Conservation (phyloP, 306 rosid species). For the Crotalaria pallida region DNA sequence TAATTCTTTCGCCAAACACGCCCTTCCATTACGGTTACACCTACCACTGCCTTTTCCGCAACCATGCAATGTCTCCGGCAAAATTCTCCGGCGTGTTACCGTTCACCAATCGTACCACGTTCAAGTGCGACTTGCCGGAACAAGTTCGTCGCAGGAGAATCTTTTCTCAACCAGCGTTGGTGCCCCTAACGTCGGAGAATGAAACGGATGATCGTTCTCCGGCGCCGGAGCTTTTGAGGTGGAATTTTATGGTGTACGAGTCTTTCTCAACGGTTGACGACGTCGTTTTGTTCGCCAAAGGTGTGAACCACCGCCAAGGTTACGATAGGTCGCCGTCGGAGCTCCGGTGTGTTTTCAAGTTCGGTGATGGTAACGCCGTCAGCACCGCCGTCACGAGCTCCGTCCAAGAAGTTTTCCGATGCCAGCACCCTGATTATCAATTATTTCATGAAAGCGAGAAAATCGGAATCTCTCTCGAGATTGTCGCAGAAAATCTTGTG, state of each 20-base stretch:
- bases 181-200: constrained; percentile 1
- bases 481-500: constrained; percentile 19
- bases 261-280: constrained; percentile 51
- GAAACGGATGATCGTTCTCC: neutral
- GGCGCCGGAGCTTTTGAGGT: constrained; percentile 33
- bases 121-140: constrained; percentile 48
- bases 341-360: constrained; percentile 46
- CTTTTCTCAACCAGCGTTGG: constrained; percentile 36
- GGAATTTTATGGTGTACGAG: constrained; percentile 57
- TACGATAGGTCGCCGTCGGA: constrained; percentile 29
- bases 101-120: constrained; percentile 27
- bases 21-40: neutral
- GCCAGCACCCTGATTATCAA: constrained; percentile 46
- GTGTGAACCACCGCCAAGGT: constrained; percentile 52
- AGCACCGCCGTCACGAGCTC: constrained; percentile 53
- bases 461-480: constrained; percentile 47
- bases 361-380: constrained; percentile 21
- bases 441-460: neutral
- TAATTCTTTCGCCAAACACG: constrained; percentile 28
- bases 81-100: constrained; percentile 33
- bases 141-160: constrained; percentile 35
- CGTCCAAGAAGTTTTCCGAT: constrained; percentile 65
- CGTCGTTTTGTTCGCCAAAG: constrained; percentile 65
- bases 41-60: constrained; percentile 42
- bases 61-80: constrained; percentile 34